Percentiles rank a stretch among this genome's conserved stretches.
These are phyloP conservation scores for Leucosporidium scottii DNA, from an alignment of 768 basidiomycete genomes.

Conservation along the genomic window DNA sequence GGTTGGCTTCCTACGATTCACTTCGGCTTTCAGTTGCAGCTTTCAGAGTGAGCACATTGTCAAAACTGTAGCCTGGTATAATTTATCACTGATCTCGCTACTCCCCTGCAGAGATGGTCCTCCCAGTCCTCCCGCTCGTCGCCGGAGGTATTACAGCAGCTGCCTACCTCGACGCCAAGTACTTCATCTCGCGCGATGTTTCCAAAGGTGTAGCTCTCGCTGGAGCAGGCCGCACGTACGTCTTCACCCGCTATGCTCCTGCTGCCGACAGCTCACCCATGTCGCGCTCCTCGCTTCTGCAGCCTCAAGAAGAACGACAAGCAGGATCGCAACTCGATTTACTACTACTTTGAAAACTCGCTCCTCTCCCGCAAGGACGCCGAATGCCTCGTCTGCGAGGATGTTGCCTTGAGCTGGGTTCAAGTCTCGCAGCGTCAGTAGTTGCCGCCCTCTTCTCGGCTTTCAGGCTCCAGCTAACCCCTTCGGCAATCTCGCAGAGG, in stretches of 20 bases:
- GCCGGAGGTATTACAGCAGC: constrained; percentile 1
- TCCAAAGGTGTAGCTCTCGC: not conserved
- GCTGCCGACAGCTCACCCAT: not conserved
- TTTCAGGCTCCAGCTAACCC: too few species aligned
- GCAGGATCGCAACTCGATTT: constrained; percentile 21
- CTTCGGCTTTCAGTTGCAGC: too few species aligned
- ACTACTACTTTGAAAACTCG: constrained; percentile 26
- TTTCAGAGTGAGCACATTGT: too few species aligned
- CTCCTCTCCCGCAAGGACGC: not conserved
- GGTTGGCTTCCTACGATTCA: too few species aligned
- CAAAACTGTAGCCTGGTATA: too few species aligned
- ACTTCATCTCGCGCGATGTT: constrained; percentile 9
- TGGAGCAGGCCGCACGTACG: not conserved
- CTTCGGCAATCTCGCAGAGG: not conserved
- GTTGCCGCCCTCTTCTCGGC: not conserved
- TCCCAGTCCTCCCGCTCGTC: not conserved
- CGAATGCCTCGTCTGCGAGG: constrained; percentile 26
- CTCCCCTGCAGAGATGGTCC: too few species aligned
- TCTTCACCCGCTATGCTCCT: not conserved
- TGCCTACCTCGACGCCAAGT: constrained; percentile 17
- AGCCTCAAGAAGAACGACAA: not conserved
- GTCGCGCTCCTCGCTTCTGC: not conserved
- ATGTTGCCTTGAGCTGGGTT: constrained; percentile 3
- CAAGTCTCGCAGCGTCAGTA: constrained; percentile 15
- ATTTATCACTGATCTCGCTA: too few species aligned